A percentile compares a stretch with the other conserved stretches of the same genome.
These are phyloP conservation scores for Phytophthora colocasiae DNA, from an alignment of 352 stramenopile species.

Conservation along the genomic window DNA sequence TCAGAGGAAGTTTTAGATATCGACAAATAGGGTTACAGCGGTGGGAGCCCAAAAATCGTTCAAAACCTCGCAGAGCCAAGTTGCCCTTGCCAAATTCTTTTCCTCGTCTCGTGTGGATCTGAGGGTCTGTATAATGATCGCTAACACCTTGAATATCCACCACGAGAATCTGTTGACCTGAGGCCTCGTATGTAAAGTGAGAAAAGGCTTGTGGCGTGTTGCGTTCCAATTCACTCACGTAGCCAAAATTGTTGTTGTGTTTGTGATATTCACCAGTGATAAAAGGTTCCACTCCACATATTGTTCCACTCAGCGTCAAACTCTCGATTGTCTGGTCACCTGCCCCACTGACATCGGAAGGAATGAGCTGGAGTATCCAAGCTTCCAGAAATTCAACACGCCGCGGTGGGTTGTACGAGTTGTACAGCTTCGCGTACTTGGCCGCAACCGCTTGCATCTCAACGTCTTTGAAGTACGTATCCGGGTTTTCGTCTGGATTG, in stretches of 20 bases:
- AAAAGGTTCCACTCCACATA: slow-evolving; percentile 82
- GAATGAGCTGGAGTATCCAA: slow-evolving; percentile 78
- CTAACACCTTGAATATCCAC: slow-evolving; percentile 96
- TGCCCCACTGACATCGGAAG: slow-evolving; percentile 25
- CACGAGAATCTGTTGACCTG: slow-evolving; percentile 91
- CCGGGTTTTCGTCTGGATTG: slow-evolving; percentile 76
- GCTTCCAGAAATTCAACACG: slow-evolving; percentile 81
- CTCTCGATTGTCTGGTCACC: slow-evolving; percentile 43
- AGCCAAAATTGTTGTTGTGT: slow-evolving; percentile 88
- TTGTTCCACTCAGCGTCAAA: slow-evolving; percentile 67
- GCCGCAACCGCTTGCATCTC: slow-evolving; percentile 86
- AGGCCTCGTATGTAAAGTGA: slow-evolving; percentile 93
- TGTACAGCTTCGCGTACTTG: slow-evolving; percentile 84
- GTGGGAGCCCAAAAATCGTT: slow-evolving; percentile 78
- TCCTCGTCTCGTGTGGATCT: slow-evolving; percentile 88
- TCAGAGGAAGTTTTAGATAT: slow-evolving; percentile 77
- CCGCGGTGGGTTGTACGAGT: slow-evolving; percentile 81
- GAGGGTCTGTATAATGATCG: slow-evolving; percentile 96
- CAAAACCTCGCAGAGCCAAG: slow-evolving; percentile 68
- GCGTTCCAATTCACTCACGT: slow-evolving; percentile 80
- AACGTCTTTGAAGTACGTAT: slow-evolving; percentile 88
- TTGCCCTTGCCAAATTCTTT: slow-evolving; percentile 90
- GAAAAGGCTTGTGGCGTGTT: slow-evolving; percentile 91
- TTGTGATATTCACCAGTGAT: slow-evolving; percentile 86
- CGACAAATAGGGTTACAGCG: slow-evolving; percentile 85